Percentiles rank a stretch among this genome's conserved stretches.
Evolutionary conservation across 2,329 filamentous ascomycete species (phyloP).

Genomic region (Phaeophleospora eucalypticola): DNA sequence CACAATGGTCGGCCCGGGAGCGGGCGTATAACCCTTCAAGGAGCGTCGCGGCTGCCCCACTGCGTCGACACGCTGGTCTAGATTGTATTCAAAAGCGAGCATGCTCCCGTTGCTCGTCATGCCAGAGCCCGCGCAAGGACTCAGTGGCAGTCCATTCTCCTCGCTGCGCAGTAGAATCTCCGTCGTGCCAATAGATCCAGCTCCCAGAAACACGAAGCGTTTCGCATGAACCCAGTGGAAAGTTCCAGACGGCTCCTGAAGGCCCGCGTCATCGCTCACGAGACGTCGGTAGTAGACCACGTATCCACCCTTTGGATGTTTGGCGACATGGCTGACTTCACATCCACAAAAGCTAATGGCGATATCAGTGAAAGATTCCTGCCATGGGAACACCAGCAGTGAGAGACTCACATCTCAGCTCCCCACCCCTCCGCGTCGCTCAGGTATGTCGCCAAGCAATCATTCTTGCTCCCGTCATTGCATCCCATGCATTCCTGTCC

Average conservation of each 20-base stretch:
- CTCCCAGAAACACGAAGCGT: slow-evolving; percentile 63
- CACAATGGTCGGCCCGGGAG: slow-evolving; percentile 3
- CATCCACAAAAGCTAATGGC: slow-evolving; percentile 56
- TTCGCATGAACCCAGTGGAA: slow-evolving; percentile 29
- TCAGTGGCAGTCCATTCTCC: slow-evolving; percentile 46
- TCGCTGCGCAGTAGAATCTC: slow-evolving; percentile 46
- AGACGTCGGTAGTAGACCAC: slow-evolving; percentile 11
- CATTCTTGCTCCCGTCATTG: slow-evolving; percentile 66
- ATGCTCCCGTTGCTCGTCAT: slow-evolving; percentile 4
- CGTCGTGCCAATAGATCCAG: slow-evolving; percentile 61
- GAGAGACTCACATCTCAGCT: slow-evolving; percentile 52
- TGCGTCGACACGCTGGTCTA: slow-evolving; percentile 2
- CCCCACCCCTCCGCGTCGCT: slow-evolving; percentile 70
- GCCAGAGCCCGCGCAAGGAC: not conserved
- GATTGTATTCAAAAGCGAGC: slow-evolving; percentile 4
- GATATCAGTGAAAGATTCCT: not conserved
- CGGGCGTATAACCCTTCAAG: too few species aligned
- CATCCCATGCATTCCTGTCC: slow-evolving; percentile 62
- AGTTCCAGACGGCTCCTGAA: not conserved
- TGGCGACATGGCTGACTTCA: slow-evolving; percentile 60
- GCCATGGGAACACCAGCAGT: too few species aligned
- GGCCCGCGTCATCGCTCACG: not conserved
- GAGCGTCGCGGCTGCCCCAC: not conserved
- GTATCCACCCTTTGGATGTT: slow-evolving; percentile 53
- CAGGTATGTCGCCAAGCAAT: slow-evolving; percentile 62